A percentile compares a stretch with the other conserved stretches of the same genome.
phyloP scores from a whole-genome alignment of 2,329 filamentous ascomycete species.

The Triangularia verruculosa region DNA sequence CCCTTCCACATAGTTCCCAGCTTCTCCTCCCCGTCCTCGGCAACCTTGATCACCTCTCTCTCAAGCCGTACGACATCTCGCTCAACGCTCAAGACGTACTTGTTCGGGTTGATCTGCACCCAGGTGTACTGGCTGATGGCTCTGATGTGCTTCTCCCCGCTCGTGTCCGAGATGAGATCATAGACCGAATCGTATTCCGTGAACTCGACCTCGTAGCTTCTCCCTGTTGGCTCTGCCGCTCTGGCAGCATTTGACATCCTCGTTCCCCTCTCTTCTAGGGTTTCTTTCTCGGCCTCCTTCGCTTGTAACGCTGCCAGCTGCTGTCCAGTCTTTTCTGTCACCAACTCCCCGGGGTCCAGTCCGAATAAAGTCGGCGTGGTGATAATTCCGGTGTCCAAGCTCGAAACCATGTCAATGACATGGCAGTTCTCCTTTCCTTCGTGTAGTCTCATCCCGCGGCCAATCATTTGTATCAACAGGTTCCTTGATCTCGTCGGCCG shows the following conservation, averaged over 20 bases:
- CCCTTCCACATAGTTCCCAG: conserved; percentile 36
- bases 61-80: conserved; percentile 61
- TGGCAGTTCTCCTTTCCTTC: conserved; percentile 84
- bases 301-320: conserved; percentile 56
- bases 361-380: conserved; percentile 92
- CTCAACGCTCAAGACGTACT: conserved; percentile 65
- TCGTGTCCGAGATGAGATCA: conserved; percentile 81
- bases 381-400: conserved; percentile 77
- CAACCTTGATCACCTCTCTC: conserved; percentile 26
- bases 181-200: conserved; percentile 91
- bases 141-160: conserved; percentile 74
- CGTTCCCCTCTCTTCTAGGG: conserved; percentile 37
- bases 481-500: conserved; percentile 91
- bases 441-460: conserved; percentile 82
- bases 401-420: conserved; percentile 93
- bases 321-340: conserved; percentile 62
- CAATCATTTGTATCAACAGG: conserved; percentile 95
- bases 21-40: conserved; percentile 6
- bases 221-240: background rate
- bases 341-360: conserved; percentile 75
- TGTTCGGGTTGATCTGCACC: conserved; percentile 71
- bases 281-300: conserved; percentile 45
- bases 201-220: conserved; percentile 62
- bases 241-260: conserved; percentile 13
- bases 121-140: conserved; percentile 73